A percentile compares a stretch with the other conserved stretches of the same genome.
These are phyloP conservation scores for Apiotrichum veenhuisii DNA, from an alignment of 1,284 basidiomycete genomes.

Conservation along the genomic window DNA sequence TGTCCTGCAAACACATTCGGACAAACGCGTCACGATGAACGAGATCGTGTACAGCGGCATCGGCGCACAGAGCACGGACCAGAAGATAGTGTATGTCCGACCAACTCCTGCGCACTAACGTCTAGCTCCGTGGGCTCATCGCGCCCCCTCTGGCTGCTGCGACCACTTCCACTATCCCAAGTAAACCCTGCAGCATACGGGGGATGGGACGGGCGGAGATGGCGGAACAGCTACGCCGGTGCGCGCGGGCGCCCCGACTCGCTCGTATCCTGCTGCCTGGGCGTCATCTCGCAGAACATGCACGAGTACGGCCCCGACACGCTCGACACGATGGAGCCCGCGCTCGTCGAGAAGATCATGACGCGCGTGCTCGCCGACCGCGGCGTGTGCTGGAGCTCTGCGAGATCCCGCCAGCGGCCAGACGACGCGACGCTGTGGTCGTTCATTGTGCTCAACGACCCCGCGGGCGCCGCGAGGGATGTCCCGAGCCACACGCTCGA, in stretches of 20 bases:
- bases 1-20: too few relatives aligned
- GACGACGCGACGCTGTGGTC: conserved; percentile 43
- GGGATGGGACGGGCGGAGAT: neutral
- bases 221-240: neutral
- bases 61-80: conserved; percentile 19
- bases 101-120: neutral
- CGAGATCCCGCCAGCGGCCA: conserved; percentile 13
- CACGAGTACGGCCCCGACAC: conserved; percentile 23
- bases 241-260: conserved; percentile 14
- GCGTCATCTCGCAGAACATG: conserved; percentile 29
- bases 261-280: conserved; percentile 29
- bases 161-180: conserved; percentile 32
- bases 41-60: conserved; percentile 10
- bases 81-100: conserved; percentile 6
- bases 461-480: conserved; percentile 11
- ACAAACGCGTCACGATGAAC: neutral
- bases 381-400: neutral
- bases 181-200: conserved; percentile 9
- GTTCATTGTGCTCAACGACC: conserved; percentile 24
- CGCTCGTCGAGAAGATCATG: conserved; percentile 24
- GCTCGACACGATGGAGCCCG: conserved; percentile 20
- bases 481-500: conserved; percentile 21
- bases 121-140: conserved; percentile 2
- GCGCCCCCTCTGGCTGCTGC: conserved; percentile 33
- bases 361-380: conserved; percentile 18